Percentiles rank a stretch among this genome's conserved stretches.
These are phyloP conservation scores for Blastobotrys persicus DNA, from an alignment of 1,139 yeast species.

Conservation along the genomic window DNA sequence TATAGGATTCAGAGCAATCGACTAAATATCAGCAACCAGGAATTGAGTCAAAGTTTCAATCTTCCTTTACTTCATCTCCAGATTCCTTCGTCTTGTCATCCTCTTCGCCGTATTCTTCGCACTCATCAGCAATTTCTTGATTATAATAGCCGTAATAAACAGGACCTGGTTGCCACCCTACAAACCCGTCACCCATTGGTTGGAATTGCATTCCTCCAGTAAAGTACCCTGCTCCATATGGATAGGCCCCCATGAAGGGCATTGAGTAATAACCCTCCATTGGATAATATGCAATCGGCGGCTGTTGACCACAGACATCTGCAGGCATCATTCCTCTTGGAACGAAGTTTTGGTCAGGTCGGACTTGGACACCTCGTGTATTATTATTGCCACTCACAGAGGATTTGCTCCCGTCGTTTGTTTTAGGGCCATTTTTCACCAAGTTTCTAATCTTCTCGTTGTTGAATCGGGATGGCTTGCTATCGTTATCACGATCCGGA, in stretches of 20 bases:
- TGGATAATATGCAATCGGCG: background rate
- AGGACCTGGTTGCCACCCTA: background rate
- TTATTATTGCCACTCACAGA: too few relatives aligned
- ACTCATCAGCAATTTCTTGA: background rate
- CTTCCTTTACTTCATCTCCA: background rate
- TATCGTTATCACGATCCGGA: too few relatives aligned
- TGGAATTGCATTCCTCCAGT: background rate
- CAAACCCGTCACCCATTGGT: background rate
- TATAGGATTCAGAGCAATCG: too few relatives aligned
- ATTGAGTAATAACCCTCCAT: slow-evolving; percentile 1
- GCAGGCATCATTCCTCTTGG: background rate
- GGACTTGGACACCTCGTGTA: background rate
- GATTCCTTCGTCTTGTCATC: background rate
- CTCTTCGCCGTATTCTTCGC: background rate
- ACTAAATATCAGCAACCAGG: background rate
- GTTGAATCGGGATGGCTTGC: too few relatives aligned
- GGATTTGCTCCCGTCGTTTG: too few relatives aligned
- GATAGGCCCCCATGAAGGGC: background rate
- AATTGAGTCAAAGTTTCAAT: background rate
- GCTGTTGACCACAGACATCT: background rate
- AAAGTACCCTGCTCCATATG: background rate
- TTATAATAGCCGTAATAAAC: background rate
- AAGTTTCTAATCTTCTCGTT: too few relatives aligned
- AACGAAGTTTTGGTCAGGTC: background rate
- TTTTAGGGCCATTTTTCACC: too few relatives aligned